Evolutionary conservation across 2,329 filamentous ascomycete species (phyloP), one percentile per base, ranked within the genome.

Genomic region (Beauveria caledonica): DNA sequence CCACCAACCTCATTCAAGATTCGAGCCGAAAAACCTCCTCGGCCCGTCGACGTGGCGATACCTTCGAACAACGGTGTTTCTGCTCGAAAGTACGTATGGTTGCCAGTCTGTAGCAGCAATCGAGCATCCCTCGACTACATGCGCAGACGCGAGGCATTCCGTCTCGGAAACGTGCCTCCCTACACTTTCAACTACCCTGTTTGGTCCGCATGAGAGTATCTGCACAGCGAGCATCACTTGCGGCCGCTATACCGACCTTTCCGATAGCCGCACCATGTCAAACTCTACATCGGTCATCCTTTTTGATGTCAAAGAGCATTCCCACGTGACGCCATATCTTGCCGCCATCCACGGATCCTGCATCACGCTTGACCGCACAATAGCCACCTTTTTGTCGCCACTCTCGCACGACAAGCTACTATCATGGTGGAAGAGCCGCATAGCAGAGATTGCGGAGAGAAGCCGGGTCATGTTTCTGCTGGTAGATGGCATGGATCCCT

Each of bases 331-430:
- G 25, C 77, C 79, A 17, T 81, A 82, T 66, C 75, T 87, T 19
- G 83, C 82, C 40, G 76, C 78, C 51, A 75, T 87, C 25, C 84
- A 86, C 64, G 79, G 77, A 62, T 76, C 78, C 15, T 86, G 83
- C 71, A 84, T 87, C 68, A 80, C 78, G 5, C 73, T 78, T 62
- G 83, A 84, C 71, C 75, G 78, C 66, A 80, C 79, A 63, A 76
- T 83, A 40, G 81, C 81, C 27, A 81, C 78, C 5, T 87, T 86
- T 67, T 73, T 84, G 15, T 81, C 82, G n/a, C 84, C 84, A 0
- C 72, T 86, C 39, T 77, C 78, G 52, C 76, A 82, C 67, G 74
- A 78, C 42, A 82, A 82, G 67, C 78, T 87, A 44, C 72, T 82
- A 33, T 65, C 73, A 9, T 86, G 79, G 76, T 87, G 84, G 84